Conservation (phyloP, 2,329 filamentous ascomycete species). For the Ophiocordyceps unilateralis region DNA sequence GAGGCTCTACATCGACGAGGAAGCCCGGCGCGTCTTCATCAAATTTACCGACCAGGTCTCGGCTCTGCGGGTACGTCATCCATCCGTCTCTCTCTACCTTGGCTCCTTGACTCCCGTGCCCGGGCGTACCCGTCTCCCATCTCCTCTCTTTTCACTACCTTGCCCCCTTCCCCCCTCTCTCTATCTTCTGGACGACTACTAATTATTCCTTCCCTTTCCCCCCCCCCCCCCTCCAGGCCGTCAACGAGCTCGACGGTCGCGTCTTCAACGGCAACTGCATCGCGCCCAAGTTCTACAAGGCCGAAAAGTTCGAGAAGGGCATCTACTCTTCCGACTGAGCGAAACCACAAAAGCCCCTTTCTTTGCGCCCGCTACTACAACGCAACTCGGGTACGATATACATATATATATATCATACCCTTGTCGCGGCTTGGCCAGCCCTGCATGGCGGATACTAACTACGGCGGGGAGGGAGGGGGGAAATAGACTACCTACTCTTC, state of each 20-base stretch:
- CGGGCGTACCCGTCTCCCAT: too few relatives aligned
- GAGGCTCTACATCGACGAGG: slow-evolving; percentile 55
- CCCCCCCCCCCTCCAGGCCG: slow-evolving; percentile 37
- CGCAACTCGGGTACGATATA: too few relatives aligned
- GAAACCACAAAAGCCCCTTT: too few relatives aligned
- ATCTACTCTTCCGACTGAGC: slow-evolving; percentile 19
- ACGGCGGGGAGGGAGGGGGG: too few relatives aligned
- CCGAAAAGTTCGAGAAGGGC: slow-evolving; percentile 63
- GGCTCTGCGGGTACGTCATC: slow-evolving; percentile 56
- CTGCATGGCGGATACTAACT: too few relatives aligned
- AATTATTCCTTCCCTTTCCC: too few relatives aligned
- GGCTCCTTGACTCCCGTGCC: too few relatives aligned
- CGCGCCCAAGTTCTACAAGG: slow-evolving; percentile 64
- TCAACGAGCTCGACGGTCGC: slow-evolving; percentile 75
- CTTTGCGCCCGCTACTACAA: too few relatives aligned
- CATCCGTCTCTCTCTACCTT: not conserved
- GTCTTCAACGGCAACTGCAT: slow-evolving; percentile 81
- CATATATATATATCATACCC: too few relatives aligned
- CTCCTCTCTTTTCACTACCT: not conserved
- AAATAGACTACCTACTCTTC: too few relatives aligned
- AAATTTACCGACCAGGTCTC: slow-evolving; percentile 79
- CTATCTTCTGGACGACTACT: not conserved
- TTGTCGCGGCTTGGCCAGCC: too few relatives aligned
- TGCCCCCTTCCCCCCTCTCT: not conserved
- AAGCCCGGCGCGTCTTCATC: slow-evolving; percentile 62